Evolutionary conservation across 2,329 filamentous ascomycete genomes (phyloP).

Genomic region (Claviceps sp.): DNA sequence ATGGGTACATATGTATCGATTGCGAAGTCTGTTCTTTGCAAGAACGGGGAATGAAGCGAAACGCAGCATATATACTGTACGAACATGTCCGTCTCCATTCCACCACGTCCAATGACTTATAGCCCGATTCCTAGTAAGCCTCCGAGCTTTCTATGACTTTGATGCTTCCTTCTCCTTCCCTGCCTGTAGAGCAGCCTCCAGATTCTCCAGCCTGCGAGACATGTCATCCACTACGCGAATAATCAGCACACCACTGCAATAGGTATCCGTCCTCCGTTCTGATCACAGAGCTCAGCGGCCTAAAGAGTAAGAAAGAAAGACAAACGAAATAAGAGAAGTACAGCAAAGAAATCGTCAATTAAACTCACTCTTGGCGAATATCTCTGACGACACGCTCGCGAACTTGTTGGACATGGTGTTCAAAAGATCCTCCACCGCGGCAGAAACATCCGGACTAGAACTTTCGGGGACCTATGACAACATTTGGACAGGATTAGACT

Average conservation of each 20-base stretch:
- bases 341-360: not conserved
- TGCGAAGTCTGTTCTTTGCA: not conserved
- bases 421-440: constrained; percentile 74
- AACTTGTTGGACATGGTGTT: constrained; percentile 80
- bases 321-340: not conserved
- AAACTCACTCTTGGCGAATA: constrained; percentile 71
- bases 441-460: constrained; percentile 51
- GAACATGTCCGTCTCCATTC: not conserved
- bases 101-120: not conserved
- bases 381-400: constrained; percentile 68
- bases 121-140: not conserved
- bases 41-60: not conserved
- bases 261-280: not conserved
- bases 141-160: constrained; percentile 16
- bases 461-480: constrained; percentile 22
- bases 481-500: not conserved
- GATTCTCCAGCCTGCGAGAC: constrained; percentile 69
- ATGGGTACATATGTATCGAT: not conserved
- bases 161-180: constrained; percentile 33
- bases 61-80: not conserved
- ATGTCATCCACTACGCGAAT: constrained; percentile 72
- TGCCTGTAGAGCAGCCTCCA: constrained; percentile 59
- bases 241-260: not conserved
- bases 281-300: not conserved
- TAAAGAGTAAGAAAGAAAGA: not conserved